These are phyloP conservation scores for Lentinula guzmanii DNA, from an alignment of 768 basidiomycete species.

Conservation along the genomic window DNA sequence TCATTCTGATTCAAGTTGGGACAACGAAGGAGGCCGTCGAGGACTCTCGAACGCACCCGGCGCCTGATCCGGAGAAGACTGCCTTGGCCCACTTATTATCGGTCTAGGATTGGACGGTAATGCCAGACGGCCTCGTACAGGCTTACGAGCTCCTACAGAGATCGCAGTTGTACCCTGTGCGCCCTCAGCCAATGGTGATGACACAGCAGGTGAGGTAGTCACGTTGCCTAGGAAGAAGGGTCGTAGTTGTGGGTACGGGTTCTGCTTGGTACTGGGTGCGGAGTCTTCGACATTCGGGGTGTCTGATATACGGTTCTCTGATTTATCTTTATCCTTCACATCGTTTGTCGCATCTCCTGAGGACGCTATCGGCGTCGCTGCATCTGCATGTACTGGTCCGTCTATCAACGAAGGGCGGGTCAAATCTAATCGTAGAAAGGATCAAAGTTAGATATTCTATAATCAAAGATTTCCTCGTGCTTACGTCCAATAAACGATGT, in stretches of 20 bases:
- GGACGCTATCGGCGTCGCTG: conserved; percentile 13
- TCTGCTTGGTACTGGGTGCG: conserved; percentile 6
- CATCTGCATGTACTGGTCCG: conserved; percentile 11
- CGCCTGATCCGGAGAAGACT: conserved; percentile 8
- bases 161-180: conserved; percentile 9
- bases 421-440: not conserved
- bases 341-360: not conserved
- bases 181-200: conserved; percentile 14
- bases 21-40: conserved; percentile 33
- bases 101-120: conserved; percentile 19
- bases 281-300: conserved; percentile 5
- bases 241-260: conserved; percentile 13
- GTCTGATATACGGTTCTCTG: conserved; percentile 7
- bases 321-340: conserved; percentile 14
- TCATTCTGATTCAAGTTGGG: conserved; percentile 5
- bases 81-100: conserved; percentile 23
- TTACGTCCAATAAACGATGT: conserved; percentile 65
- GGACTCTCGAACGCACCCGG: conserved; percentile 30
- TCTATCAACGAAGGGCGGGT: not conserved
- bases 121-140: conserved; percentile 14
- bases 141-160: conserved; percentile 23
- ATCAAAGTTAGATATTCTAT: not conserved
- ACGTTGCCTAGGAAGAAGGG: conserved; percentile 29
- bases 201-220: conserved; percentile 17
- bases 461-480: conserved; percentile 5